Evolutionary conservation across 2,329 filamentous ascomycete species (phyloP).

Genomic region (Mariannaea sp.): DNA sequence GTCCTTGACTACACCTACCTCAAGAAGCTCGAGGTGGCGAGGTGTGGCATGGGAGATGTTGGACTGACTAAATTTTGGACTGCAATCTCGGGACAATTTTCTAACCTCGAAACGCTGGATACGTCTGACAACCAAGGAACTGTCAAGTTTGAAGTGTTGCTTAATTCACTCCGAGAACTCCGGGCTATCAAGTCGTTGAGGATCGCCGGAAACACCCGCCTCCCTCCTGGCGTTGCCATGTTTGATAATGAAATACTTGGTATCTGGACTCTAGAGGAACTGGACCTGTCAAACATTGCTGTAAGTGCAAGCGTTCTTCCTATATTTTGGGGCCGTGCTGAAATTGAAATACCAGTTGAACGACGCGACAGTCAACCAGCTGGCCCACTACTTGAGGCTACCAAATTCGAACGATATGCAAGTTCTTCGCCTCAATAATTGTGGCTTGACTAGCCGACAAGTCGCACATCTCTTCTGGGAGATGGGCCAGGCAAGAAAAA

Average conservation of each 20-base stretch:
- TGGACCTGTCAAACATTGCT: slow-evolving; percentile 60
- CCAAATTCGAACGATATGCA: slow-evolving; percentile 48
- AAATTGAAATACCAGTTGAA: slow-evolving; percentile 48
- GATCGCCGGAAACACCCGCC: slow-evolving; percentile 56
- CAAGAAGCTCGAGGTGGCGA: slow-evolving; percentile 55
- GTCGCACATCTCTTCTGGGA: slow-evolving; percentile 56
- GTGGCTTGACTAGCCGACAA: slow-evolving; percentile 55
- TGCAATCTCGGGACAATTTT: slow-evolving; percentile 51
- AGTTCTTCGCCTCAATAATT: slow-evolving; percentile 55
- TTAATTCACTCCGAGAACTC: slow-evolving; percentile 51
- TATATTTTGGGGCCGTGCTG: neutral
- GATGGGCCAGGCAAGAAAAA: slow-evolving; percentile 53
- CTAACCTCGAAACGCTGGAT: slow-evolving; percentile 54
- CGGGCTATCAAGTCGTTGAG: slow-evolving; percentile 53
- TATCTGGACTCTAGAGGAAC: slow-evolving; percentile 55
- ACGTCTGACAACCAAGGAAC: slow-evolving; percentile 59
- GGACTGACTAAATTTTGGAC: slow-evolving; percentile 55
- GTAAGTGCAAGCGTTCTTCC: slow-evolving; percentile 40
- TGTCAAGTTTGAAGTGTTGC: slow-evolving; percentile 53
- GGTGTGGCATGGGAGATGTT: slow-evolving; percentile 56
- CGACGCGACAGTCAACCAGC: slow-evolving; percentile 51
- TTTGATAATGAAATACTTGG: slow-evolving; percentile 52
- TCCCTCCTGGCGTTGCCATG: slow-evolving; percentile 50
- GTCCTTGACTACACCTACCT: slow-evolving; percentile 46
- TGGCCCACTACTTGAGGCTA: slow-evolving; percentile 53